Evolutionary conservation across 139 green algal species (phyloP), one percentile per base, ranked within the genome.

Genomic region (Picochlorum sp.): DNA sequence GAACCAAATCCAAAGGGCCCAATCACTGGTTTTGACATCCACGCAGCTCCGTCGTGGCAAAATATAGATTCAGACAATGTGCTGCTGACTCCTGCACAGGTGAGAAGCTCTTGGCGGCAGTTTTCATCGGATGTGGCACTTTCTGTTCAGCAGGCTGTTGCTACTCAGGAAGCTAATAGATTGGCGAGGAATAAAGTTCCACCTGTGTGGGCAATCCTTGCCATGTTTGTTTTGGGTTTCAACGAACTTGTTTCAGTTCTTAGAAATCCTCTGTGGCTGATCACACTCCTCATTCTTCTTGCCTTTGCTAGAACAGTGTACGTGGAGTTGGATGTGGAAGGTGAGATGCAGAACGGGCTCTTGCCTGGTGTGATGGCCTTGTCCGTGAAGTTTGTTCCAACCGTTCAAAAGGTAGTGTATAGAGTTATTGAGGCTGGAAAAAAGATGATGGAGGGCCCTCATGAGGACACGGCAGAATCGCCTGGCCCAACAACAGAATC

Each of bases 221-320:
- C 89, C 49, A 97, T 97, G 65, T 32, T 84, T 23, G 61, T 97
- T 57, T 80, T 97, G 71, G 91, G 91, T 37, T 96, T 87, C 71
- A 92, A 97, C 72, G 91, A 97, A 74, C 74, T 88, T 50, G 79
- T 92, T 69, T 68, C 75, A 5, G 62, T 95, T 49, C 66, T 96
- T 37, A 84, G 70, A 65, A 94, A 85, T 80, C 90, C 90, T 0
- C 20, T 94, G 23, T 75, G 73, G 74, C 78, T 95, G 6, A 7
- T 95, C 4, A 4, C 81, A 20, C 32, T 83, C n/a, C 37, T 73
- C 14, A 15, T 80, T 4, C 50, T 75, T 52, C 78, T 80, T 58
- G 49, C 80, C n/a, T 82, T 81, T 71, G 64, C 9, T 7, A 59
- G 56, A 52, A 77, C 71, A 14, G 75, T 85, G 7, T 85, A 85